A percentile compares a stretch with the other conserved stretches of the same genome.
Conservation (phyloP, 2,329 filamentous ascomycete species). For the Juglanconis juglandina region DNA sequence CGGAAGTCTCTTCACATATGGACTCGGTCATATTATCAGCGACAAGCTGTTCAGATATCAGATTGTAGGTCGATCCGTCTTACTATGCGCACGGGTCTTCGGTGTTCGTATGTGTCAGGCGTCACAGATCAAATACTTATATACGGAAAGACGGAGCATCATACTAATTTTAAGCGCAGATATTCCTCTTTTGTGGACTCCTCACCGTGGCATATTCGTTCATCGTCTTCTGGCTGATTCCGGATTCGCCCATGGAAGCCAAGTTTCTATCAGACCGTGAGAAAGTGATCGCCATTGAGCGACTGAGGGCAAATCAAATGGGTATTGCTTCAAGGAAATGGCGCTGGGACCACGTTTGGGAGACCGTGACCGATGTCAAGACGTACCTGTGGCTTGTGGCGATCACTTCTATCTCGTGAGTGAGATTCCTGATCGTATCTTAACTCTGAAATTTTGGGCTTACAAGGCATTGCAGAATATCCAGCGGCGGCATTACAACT, state of each 20-base stretch:
- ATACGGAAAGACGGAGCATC: background rate
- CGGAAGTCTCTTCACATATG: constrained; percentile 53
- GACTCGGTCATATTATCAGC: constrained; percentile 45
- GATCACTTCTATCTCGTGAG: constrained; percentile 51
- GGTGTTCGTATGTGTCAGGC: background rate
- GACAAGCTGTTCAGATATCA: constrained; percentile 47
- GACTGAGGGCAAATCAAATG: constrained; percentile 49
- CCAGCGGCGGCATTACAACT: constrained; percentile 55
- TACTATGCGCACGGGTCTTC: constrained; percentile 18
- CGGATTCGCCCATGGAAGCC: constrained; percentile 60
- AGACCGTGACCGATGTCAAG: constrained; percentile 37
- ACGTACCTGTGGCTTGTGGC: constrained; percentile 42
- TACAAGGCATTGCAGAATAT: constrained; percentile 30
- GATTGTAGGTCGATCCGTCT: constrained; percentile 24
- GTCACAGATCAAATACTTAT: background rate
- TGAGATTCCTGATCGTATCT: background rate
- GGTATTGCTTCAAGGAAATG: constrained; percentile 37
- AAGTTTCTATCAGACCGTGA: constrained; percentile 55
- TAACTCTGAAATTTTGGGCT: constrained; percentile 11
- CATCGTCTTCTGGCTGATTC: constrained; percentile 55
- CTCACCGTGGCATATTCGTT: constrained; percentile 50
- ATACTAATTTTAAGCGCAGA: constrained; percentile 26
- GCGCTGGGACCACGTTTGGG: constrained; percentile 40
- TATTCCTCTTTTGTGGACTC: constrained; percentile 47
- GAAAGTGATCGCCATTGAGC: constrained; percentile 56